Percentiles rank a stretch among this genome's conserved stretches.
phyloP scores from a whole-genome alignment of 768 basidiomycete genomes.

The Lyophyllum atratum region DNA sequence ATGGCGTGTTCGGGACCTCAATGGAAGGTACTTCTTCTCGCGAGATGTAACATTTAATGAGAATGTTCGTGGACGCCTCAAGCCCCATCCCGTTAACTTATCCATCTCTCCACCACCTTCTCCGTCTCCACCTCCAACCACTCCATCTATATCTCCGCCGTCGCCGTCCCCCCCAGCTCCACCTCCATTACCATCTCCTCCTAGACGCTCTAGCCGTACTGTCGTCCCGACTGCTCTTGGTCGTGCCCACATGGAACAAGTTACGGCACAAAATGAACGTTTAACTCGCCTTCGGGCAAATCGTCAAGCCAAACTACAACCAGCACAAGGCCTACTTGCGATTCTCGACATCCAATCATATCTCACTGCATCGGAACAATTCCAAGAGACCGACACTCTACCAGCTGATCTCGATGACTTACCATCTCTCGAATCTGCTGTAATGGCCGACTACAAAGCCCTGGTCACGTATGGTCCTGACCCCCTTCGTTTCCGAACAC shows the following conservation, averaged over 20 bases:
- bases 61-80: too few species aligned
- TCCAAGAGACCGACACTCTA: too few species aligned
- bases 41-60: too few species aligned
- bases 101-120: background rate
- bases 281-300: background rate
- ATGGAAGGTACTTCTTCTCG: too few species aligned
- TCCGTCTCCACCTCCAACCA: background rate
- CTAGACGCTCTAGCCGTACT: background rate
- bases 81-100: too few species aligned
- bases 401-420: background rate
- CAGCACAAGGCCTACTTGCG: background rate
- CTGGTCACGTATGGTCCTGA: background rate
- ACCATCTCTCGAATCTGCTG: background rate
- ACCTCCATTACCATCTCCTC: background rate
- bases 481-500: background rate
- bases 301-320: background rate
- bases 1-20: too few species aligned
- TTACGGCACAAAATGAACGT: background rate
- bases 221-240: background rate
- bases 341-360: background rate
- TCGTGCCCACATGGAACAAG: background rate
- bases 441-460: background rate
- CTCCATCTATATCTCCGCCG: too few species aligned
- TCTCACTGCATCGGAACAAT: background rate
- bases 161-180: constrained; percentile 8